Conservation (phyloP, 2,329 filamentous ascomycete species). For the Microcyclosporella mali region DNA sequence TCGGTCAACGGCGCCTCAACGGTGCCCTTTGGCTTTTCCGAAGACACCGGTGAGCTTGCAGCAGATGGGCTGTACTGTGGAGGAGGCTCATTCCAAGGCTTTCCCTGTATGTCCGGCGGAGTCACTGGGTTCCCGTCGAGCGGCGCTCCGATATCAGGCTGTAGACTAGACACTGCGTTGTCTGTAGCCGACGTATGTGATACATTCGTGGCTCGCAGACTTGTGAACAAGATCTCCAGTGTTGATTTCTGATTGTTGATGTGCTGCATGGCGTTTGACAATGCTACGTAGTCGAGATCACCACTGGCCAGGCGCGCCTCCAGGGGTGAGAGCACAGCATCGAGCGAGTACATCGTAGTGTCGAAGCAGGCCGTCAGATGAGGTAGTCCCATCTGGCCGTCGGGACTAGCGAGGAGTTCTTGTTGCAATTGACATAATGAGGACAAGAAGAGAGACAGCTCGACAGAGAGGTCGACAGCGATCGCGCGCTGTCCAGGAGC, state of each 20-base stretch:
- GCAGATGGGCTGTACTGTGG: constrained; percentile 25
- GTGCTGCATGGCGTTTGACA: constrained; percentile 13
- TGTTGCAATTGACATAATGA: constrained; percentile 21
- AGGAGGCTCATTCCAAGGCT: constrained; percentile 26
- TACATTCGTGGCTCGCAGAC: neutral
- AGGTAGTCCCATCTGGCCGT: neutral
- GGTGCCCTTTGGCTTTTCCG: constrained; percentile 16
- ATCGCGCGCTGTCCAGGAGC: neutral
- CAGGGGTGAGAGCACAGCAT: constrained; percentile 4
- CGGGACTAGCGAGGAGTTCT: constrained; percentile 1
- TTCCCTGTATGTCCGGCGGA: constrained; percentile 18
- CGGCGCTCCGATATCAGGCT: neutral
- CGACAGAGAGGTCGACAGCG: constrained; percentile 9
- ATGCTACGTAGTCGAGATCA: neutral
- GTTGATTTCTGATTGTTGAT: constrained; percentile 17
- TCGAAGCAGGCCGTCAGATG: constrained; percentile 10
- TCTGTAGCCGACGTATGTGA: constrained; percentile 19
- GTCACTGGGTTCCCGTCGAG: constrained; percentile 16
- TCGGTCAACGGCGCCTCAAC: neutral
- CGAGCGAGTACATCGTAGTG: constrained; percentile 7
- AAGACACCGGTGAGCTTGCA: constrained; percentile 1
- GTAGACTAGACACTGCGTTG: neutral
- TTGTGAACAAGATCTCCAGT: constrained; percentile 17
- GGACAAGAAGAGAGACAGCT: constrained; percentile 17
- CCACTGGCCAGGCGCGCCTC: neutral